Base-by-base conservation (phyloP, 352 stramenopile genomes). In the Phytopythium litorale region DNA sequence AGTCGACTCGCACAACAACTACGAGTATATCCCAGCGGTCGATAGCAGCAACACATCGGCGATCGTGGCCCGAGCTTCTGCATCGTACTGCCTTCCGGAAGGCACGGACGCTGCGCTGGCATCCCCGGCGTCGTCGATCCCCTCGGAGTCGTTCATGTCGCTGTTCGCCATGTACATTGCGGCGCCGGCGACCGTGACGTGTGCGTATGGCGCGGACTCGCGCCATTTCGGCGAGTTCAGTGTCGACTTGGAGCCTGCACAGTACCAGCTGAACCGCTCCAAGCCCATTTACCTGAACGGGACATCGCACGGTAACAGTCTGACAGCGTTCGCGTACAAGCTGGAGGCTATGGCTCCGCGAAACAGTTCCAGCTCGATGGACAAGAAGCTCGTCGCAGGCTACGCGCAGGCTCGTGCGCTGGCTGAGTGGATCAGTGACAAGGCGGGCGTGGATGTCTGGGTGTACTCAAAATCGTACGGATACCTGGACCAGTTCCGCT, bases 311-410 rank as follows among this genome's bases (percentile, higher is more conserved):
- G 81, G 78, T 16, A 68, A 68, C 9, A 45, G 72, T n/a, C 53
- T 90, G 23, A 89, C 84, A 32, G 81, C 78, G 21, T 84, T 88
- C 60, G 81, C 76, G 42, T 92, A 92, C 70, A 91, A 84, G 68
- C 65, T 88, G 37, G 48, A 82, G 32, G 80, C 72, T 33, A 75
- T 71, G 15, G 81, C 78, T 21, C 68, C 71, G 32, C 55, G 42
- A 71, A 65, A 18, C 76, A 78, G 50, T 59, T 69, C 40, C 48
- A 71, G 16, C 73, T 73, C 64, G 77, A 80, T 58, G 67, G 66
- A 48, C 42, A 60, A 60, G 25, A 50, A 35, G 55, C 55, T 52
- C 23, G 61, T 76, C 32, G 60, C 56, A 37, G 75, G 71, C 7
- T 87, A 88, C 62, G 67, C 75, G 15, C 83, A 92, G 52, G 76